These are phyloP conservation scores for Calonectria naviculata DNA, from an alignment of 2,329 filamentous ascomycete genomes.

Conservation along the genomic window DNA sequence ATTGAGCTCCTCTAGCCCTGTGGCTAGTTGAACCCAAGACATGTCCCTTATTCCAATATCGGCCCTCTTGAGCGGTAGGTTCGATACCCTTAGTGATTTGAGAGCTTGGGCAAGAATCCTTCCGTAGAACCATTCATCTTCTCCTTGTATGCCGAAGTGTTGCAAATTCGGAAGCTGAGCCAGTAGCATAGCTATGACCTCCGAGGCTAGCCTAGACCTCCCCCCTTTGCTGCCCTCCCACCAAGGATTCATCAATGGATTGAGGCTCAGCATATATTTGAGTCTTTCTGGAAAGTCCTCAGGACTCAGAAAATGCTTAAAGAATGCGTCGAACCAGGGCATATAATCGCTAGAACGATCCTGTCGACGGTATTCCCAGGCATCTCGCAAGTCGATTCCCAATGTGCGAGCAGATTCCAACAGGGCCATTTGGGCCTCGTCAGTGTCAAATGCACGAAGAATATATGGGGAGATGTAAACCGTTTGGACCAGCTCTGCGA, in stretches of 20 bases:
- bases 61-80: conserved; percentile 6
- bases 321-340: not conserved
- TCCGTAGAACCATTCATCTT: conserved; percentile 4
- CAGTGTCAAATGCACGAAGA: not conserved
- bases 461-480: not conserved
- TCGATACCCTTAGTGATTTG: not conserved
- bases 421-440: not conserved
- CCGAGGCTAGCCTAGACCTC: not conserved
- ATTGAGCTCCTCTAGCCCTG: conserved; percentile 13
- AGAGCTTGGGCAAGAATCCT: not conserved
- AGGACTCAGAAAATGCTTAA: not conserved
- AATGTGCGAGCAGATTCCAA: conserved; percentile 5
- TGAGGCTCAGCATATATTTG: not conserved
- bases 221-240: not conserved
- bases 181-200: conserved; percentile 14
- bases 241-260: not conserved
- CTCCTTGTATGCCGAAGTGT: not conserved
- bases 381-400: conserved; percentile 9
- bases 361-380: conserved; percentile 1
- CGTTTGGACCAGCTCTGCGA: conserved; percentile 8
- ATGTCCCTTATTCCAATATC: not conserved
- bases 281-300: not conserved
- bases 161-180: conserved; percentile 18
- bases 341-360: not conserved
- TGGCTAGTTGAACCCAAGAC: not conserved